A percentile compares a stretch with the other conserved stretches of the same genome.
These are phyloP conservation scores for Kwoniella sp. DNA, from an alignment of 768 basidiomycete species.

Conservation along the genomic window DNA sequence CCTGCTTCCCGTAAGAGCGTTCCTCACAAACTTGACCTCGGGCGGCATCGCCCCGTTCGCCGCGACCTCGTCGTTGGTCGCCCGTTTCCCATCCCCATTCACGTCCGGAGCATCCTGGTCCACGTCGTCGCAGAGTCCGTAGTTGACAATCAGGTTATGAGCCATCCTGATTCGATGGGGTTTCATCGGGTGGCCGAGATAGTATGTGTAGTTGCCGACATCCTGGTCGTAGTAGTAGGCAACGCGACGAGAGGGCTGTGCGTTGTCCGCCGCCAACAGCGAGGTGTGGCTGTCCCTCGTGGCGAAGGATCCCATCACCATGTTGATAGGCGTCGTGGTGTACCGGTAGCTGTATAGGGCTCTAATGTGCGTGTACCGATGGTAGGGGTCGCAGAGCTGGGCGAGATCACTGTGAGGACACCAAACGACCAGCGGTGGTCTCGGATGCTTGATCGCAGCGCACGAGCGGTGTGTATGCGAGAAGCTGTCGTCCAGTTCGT, in stretches of 20 bases:
- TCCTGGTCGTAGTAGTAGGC: conserved; percentile 47
- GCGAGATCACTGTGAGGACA: no score
- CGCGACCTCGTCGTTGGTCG: conserved; percentile 17
- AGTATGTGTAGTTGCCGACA: conserved; percentile 71
- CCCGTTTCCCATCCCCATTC: conserved; percentile 19
- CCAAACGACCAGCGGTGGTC: no score
- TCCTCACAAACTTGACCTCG: conserved; percentile 10
- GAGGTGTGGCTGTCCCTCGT: no score
- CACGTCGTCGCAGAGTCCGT: conserved; percentile 77
- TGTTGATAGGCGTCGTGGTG: no score
- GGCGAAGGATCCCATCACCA: no score
- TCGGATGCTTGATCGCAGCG: no score
- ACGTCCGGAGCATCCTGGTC: conserved; percentile 15
- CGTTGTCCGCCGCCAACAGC: no score
- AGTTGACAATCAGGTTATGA: conserved; percentile 83
- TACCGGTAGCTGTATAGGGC: no score
- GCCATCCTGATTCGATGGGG: conserved; percentile 92
- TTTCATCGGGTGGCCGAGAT: conserved; percentile 89
- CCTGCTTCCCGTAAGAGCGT: conserved; percentile 22
- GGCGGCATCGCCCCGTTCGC: background rate
- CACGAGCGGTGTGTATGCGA: no score
- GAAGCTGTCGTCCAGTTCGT: no score
- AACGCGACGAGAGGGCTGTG: conserved; percentile 23
- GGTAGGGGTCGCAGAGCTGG: no score
- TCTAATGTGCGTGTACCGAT: no score